Evolutionary conservation across 306 rosid genomes (phyloP).

Genomic region (Vigna radiata): DNA sequence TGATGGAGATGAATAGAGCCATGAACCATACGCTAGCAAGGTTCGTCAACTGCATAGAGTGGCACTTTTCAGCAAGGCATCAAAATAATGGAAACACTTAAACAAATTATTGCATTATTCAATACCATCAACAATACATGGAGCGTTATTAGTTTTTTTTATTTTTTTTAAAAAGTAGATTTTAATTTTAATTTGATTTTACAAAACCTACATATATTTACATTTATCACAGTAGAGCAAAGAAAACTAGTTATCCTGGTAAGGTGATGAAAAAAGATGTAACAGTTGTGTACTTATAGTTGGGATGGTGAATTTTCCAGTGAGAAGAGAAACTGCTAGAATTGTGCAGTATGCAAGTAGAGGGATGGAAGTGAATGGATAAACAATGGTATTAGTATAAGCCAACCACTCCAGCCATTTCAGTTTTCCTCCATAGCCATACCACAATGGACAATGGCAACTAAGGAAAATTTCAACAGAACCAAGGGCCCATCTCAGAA

Average conservation of each 20-base stretch:
- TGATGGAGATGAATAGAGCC: constrained; percentile 20
- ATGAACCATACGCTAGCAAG: constrained; percentile 17
- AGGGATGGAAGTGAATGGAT: constrained; percentile 14
- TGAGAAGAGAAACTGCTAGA: constrained; percentile 1
- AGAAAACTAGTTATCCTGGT: no score
- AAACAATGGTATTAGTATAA: constrained; percentile 6
- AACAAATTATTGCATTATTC: not conserved
- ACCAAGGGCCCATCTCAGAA: constrained; percentile 21
- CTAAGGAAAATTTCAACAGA: constrained; percentile 19
- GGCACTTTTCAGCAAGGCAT: not conserved
- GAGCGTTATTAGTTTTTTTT: no score
- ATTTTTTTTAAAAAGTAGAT: no score
- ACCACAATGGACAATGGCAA: constrained; percentile 19
- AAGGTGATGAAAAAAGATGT: not conserved
- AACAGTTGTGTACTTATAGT: not conserved
- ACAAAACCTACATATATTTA: no score
- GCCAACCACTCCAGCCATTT: constrained; percentile 20
- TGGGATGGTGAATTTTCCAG: constrained; percentile 8
- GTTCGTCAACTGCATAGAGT: constrained; percentile 16
- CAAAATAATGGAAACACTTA: not conserved
- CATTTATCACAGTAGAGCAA: no score
- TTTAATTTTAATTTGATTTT: no score
- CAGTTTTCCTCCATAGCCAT: constrained; percentile 22
- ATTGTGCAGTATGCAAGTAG: constrained; percentile 10
- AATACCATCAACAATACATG: no score